Base-by-base conservation (phyloP, 2,329 filamentous ascomycete genomes). In the Phoma sp. region DNA sequence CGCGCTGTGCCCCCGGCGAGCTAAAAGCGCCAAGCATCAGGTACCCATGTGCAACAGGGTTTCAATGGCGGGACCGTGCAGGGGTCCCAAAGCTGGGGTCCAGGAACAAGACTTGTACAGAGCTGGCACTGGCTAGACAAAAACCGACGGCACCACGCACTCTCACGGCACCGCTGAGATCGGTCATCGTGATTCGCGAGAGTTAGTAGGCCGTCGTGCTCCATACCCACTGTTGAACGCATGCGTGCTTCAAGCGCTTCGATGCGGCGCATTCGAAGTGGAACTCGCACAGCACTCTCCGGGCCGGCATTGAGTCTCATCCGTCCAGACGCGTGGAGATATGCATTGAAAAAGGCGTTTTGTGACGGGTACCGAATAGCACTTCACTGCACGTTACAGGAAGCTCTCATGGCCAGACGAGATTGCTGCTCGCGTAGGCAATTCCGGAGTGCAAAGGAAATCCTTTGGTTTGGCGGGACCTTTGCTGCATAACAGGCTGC, bases 91-190 rank as follows among this genome's bases (percentile, higher is more conserved):
- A 54, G 53, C 38, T 50, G 48, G 62, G 67, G 64, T 61, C 61
- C 61, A 72, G 66, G 65, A 63, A 70, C 61, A 62, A 29, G 51
- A 23, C 42, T 49, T 47, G 52, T 58, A 38, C 50, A 53, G 57
- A 47, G 42, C 42, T 60, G 49, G 57, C 42, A 65, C 58, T 71
- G 66, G 62, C 56, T 57, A 56, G 47, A 63, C 34, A 39, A 42
- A 56, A 33, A 28, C 33, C 26, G 34, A 36, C 21, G 28, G 40
- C 39, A 45, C 33, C 40, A 49, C 45, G 30, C 33, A 36, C 15
- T 32, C 21, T 43, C 28, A 45, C 51, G 45, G 45, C 45, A 48
- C 21, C 23, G 28, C 33, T 49, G 39, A 49, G 39, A 15, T 29
- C 39, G 45, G 33, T 46, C 42, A 40, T 48, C 25, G 26, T 54